phyloP scores from a whole-genome alignment of 768 basidiomycete genomes.

The Tylopilus sp. region DNA sequence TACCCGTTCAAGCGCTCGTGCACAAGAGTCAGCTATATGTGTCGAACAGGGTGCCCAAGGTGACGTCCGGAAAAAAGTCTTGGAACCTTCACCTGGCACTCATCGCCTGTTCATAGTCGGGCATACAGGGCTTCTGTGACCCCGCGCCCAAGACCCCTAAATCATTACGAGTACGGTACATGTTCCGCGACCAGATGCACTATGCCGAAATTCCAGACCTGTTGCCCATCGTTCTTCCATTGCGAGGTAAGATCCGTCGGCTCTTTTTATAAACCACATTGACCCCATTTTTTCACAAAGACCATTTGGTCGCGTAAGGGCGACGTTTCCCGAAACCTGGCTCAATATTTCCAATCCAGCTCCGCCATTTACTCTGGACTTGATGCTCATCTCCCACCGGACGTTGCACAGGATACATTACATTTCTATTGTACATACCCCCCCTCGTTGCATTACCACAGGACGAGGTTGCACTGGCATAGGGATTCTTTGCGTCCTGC shows the following conservation, averaged over 20 bases:
- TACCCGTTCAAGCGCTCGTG: constrained; percentile 80
- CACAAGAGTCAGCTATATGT: constrained; percentile 75
- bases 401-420: constrained; percentile 19
- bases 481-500: constrained; percentile 12
- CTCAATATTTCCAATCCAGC: constrained; percentile 4
- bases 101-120: constrained; percentile 41
- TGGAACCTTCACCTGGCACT: constrained; percentile 1
- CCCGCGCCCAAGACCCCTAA: constrained; percentile 74
- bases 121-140: constrained; percentile 87
- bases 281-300: constrained; percentile 17
- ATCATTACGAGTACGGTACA: constrained; percentile 66
- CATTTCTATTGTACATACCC: constrained; percentile 27
- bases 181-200: constrained; percentile 70
- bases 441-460: constrained; percentile 22
- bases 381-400: constrained; percentile 6
- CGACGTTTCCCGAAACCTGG: neutral
- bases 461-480: constrained; percentile 6
- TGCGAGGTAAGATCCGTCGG: constrained; percentile 55
- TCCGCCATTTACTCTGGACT: neutral
- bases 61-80: constrained; percentile 25
- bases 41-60: constrained; percentile 73
- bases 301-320: constrained; percentile 29
- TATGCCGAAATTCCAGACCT: constrained; percentile 76
- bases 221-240: constrained; percentile 65
- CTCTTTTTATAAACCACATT: neutral